phyloP scores from a whole-genome alignment of 169 alveolate genomes.

The Plasmodium vivax region DNA sequence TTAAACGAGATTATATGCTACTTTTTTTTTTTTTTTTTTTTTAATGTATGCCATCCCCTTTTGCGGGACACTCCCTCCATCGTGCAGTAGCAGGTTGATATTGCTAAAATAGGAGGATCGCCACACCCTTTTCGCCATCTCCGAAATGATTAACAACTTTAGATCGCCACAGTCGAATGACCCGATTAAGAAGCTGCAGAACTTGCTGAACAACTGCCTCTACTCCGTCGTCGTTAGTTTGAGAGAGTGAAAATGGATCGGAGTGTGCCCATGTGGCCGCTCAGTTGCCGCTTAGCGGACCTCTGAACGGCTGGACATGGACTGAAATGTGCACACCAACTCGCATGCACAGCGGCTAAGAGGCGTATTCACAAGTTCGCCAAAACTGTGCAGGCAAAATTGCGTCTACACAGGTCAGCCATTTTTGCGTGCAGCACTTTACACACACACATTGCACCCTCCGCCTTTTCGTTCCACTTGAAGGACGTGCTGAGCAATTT shows the following conservation, averaged over 20 bases:
- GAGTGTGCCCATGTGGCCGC: neutral
- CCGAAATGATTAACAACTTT: conserved; percentile 64
- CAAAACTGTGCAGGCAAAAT: neutral
- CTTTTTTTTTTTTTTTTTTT: neutral
- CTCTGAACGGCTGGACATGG: neutral
- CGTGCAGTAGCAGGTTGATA: neutral
- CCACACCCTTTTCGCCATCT: neutral
- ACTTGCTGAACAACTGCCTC: conserved; percentile 48
- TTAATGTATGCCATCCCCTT: neutral
- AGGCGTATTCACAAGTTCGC: neutral
- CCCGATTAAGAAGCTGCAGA: conserved; percentile 62
- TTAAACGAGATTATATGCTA: neutral
- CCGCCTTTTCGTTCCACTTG: neutral
- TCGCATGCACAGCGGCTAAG: neutral
- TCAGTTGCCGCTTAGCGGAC: neutral
- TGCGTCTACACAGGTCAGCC: neutral
- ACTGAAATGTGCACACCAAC: neutral
- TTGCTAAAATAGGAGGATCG: neutral
- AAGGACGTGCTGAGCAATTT: conserved; percentile 54
- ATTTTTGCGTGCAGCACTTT: neutral
- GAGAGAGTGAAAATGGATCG: neutral
- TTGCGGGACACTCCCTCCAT: neutral
- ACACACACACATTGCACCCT: neutral
- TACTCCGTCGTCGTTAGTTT: conserved; percentile 37
- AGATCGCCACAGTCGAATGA: conserved; percentile 49